phyloP scores from a whole-genome alignment of 345 rosid genomes.

The Hibiscus tridactylites region DNA sequence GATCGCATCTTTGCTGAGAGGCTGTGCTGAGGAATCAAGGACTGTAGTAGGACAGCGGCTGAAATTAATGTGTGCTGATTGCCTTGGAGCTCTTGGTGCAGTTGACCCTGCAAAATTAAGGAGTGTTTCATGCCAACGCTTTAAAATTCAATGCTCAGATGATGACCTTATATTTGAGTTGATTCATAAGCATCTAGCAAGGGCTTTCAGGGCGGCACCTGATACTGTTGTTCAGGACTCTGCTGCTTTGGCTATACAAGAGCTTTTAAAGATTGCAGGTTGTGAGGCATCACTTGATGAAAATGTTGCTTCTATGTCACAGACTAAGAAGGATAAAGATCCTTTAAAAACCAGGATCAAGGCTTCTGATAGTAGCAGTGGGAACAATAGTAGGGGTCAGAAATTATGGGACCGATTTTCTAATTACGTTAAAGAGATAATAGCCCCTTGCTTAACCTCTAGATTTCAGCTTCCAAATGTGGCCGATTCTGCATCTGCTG shows the following conservation, averaged over 20 bases:
- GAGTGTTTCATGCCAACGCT: constrained; percentile 61
- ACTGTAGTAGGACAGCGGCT: constrained; percentile 81
- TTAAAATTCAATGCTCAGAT: constrained; percentile 94
- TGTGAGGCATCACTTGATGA: constrained; percentile 91
- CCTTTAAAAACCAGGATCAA: constrained; percentile 22
- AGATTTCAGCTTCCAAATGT: constrained; percentile 88
- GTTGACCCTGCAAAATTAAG: constrained; percentile 96
- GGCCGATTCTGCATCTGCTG: constrained; percentile 58
- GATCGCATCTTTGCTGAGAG: constrained; percentile 74
- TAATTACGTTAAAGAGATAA: constrained; percentile 85
- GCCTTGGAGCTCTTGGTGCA: constrained; percentile 94
- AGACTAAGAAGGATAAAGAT: constrained; percentile 28
- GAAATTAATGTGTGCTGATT: constrained; percentile 85
- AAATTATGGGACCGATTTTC: constrained; percentile 90
- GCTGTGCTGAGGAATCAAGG: constrained; percentile 98
- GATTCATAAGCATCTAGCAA: constrained; percentile 80
- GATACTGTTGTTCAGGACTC: constrained; percentile 90
- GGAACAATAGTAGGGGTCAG: constrained; percentile 67
- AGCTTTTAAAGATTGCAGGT: constrained; percentile 89
- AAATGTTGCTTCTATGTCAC: constrained; percentile 39
- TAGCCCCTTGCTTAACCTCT: constrained; percentile 94
- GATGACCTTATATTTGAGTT: constrained; percentile 97
- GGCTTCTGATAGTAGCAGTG: constrained; percentile 26
- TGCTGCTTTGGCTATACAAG: constrained; percentile 97
- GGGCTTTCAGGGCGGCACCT: constrained; percentile 98